Conservation (phyloP, 1,139 yeast genomes). For the Sugiyamaella sp. region DNA sequence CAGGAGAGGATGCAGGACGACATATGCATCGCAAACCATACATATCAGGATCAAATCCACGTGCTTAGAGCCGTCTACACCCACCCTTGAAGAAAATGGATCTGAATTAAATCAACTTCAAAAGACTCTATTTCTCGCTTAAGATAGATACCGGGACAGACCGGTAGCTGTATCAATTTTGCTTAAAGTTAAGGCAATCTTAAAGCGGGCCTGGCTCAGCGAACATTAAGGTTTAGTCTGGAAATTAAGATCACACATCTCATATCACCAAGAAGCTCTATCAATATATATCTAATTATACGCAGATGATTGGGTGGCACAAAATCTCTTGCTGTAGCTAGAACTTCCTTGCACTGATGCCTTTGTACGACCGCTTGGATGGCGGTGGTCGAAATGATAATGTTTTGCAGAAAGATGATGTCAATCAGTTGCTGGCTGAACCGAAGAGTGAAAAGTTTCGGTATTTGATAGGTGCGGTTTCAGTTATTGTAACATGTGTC, state of each 20-base stretch:
- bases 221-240: neutral
- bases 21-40: neutral
- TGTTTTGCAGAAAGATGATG: neutral
- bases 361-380: neutral
- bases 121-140: too few relatives aligned
- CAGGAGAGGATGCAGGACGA: neutral
- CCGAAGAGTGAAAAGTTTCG: neutral
- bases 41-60: neutral
- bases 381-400: neutral
- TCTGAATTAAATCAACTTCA: too few relatives aligned
- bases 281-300: neutral
- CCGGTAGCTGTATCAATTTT: too few relatives aligned
- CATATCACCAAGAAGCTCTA: too few relatives aligned
- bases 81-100: too few relatives aligned
- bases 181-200: neutral
- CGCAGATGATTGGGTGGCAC: neutral
- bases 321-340: neutral
- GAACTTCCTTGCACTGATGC: neutral
- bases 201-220: neutral
- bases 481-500: neutral
- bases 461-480: neutral
- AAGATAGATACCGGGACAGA: too few relatives aligned
- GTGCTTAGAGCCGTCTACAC: neutral
- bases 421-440: neutral
- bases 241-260: neutral